These are phyloP conservation scores for Scheffersomyces ergatensis DNA, from an alignment of 805 yeast species.

Conservation along the genomic window DNA sequence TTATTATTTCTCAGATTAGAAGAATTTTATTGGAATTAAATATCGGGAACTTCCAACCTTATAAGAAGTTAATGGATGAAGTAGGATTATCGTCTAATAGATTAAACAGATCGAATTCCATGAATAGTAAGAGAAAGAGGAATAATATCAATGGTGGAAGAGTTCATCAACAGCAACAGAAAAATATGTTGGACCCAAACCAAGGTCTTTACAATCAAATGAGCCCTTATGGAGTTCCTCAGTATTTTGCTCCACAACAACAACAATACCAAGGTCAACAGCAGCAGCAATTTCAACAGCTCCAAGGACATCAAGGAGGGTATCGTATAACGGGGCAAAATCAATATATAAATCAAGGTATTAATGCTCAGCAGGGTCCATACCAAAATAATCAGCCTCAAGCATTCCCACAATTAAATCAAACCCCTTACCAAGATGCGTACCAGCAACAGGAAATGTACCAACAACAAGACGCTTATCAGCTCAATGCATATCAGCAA, in stretches of 20 bases:
- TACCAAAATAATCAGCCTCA: constrained; percentile 2
- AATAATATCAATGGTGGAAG: constrained; percentile 15
- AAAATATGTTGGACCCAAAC: background rate
- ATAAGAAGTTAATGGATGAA: constrained; percentile 86
- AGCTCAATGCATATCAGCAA: constrained; percentile 5
- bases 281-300: background rate
- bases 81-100: constrained; percentile 62
- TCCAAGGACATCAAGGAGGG: constrained; percentile 1
- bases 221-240: background rate
- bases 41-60: constrained; percentile 60
- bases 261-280: background rate
- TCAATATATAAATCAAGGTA: constrained; percentile 2
- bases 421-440: background rate
- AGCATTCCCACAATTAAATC: constrained; percentile 1
- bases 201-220: background rate
- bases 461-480: constrained; percentile 2
- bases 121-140: constrained; percentile 23
- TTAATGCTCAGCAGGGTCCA: constrained; percentile 1
- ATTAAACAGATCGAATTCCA: constrained; percentile 20
- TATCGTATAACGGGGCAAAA: constrained; percentile 4
- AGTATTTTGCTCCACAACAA: background rate
- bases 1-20: constrained; percentile 60
- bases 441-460: constrained; percentile 2
- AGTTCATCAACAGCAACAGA: constrained; percentile 1
- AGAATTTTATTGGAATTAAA: constrained; percentile 59